These are phyloP conservation scores for Phytophthora melonis DNA, from an alignment of 352 stramenopile species.

Conservation along the genomic window DNA sequence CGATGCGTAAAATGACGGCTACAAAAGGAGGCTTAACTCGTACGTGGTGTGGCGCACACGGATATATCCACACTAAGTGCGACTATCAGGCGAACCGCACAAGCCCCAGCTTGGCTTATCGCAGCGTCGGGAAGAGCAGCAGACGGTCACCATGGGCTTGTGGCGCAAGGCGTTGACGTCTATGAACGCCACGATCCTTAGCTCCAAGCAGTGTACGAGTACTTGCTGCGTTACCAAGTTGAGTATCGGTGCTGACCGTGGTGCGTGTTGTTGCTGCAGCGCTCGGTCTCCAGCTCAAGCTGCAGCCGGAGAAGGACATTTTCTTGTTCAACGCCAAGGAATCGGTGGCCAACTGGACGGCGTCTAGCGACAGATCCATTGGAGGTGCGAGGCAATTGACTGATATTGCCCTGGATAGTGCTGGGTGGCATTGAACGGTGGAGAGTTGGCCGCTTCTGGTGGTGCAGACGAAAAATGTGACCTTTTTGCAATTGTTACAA, in stretches of 20 bases:
- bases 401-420: not conserved
- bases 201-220: constrained; percentile 81
- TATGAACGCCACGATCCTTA: constrained; percentile 79
- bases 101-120: constrained; percentile 2
- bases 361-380: constrained; percentile 82
- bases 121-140: constrained; percentile 2
- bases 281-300: constrained; percentile 77
- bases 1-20: not conserved
- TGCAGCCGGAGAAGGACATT: constrained; percentile 79
- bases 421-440: not conserved
- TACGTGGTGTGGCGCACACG: not conserved
- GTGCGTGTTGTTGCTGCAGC: constrained; percentile 39
- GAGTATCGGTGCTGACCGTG: not conserved
- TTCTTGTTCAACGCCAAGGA: constrained; percentile 78
- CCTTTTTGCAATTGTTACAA: not conserved
- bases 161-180: constrained; percentile 74
- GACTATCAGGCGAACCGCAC: constrained; percentile 12
- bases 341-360: constrained; percentile 65
- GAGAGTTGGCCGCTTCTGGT: not conserved
- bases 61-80: constrained; percentile 21
- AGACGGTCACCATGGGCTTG: constrained; percentile 67
- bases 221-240: not conserved
- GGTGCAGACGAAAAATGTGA: constrained; percentile 10
- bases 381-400: constrained; percentile 51
- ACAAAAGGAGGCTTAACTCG: constrained; percentile 1